These are phyloP conservation scores for Neurospora sp. DNA, from an alignment of 495 filamentous ascomycete species.

Conservation along the genomic window DNA sequence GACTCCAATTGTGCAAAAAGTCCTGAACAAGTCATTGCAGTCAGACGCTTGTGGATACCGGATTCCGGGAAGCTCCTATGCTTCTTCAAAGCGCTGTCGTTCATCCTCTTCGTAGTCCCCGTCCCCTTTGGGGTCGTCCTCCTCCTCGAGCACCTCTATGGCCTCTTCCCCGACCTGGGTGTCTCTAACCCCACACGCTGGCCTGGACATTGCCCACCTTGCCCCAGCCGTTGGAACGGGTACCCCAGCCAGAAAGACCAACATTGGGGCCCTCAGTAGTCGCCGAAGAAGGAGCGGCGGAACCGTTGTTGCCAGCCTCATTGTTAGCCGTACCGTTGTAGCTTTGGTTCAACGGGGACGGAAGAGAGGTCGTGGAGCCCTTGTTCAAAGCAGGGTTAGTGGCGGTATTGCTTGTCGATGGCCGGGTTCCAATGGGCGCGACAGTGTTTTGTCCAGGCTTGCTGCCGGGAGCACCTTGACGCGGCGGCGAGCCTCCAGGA, in stretches of 20 bases:
- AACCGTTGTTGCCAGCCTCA: constrained; percentile 22
- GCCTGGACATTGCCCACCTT: constrained; percentile 62
- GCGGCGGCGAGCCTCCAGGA: constrained; percentile 78
- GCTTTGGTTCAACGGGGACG: constrained; percentile 77
- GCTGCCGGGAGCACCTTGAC: constrained; percentile 44
- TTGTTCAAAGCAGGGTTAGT: constrained; percentile 66
- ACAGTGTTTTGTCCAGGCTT: constrained; percentile 47
- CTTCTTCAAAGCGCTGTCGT: neutral
- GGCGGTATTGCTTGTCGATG: constrained; percentile 43
- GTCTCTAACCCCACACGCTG: constrained; percentile 62
- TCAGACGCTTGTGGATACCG: neutral
- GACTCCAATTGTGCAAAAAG: constrained; percentile 5
- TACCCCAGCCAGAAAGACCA: constrained; percentile 53
- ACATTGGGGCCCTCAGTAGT: constrained; percentile 29
- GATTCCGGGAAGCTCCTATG: neutral
- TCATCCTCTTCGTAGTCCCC: neutral
- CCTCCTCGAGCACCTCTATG: neutral
- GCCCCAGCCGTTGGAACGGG: constrained; percentile 64
- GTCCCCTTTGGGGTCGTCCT: neutral
- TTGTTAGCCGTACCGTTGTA: constrained; percentile 43
- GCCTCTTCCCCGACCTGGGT: neutral
- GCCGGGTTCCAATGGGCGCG: constrained; percentile 90
- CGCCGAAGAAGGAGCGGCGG: constrained; percentile 24
- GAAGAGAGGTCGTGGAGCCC: constrained; percentile 80
- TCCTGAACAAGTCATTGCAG: neutral